A percentile compares a stretch with the other conserved stretches of the same genome.
Conservation (phyloP, 1,284 basidiomycete genomes). For the Heterobasidion irregulare region DNA sequence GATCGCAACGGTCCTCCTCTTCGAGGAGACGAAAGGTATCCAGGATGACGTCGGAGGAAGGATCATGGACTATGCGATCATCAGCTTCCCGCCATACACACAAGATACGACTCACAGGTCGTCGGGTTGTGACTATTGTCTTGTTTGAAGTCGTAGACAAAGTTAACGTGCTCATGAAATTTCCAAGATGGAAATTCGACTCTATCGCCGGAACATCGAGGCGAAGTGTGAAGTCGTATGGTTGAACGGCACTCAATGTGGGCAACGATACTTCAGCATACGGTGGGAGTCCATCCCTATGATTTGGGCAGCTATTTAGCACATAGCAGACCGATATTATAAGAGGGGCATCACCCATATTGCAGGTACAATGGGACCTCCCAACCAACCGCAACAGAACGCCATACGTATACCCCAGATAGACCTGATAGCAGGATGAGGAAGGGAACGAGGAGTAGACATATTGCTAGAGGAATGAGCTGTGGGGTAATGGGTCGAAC, state of each 20-base stretch:
- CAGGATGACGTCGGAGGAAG: slow-evolving; percentile 29
- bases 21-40: slow-evolving; percentile 15
- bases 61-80: slow-evolving; percentile 36
- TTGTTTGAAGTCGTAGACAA: slow-evolving; percentile 49
- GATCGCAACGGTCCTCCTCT: slow-evolving; percentile 34
- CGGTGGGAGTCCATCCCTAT: slow-evolving; percentile 53
- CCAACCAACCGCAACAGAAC: slow-evolving; percentile 59
- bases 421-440: slow-evolving; percentile 47
- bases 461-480: slow-evolving; percentile 54
- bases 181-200: slow-evolving; percentile 63
- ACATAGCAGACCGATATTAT: neutral
- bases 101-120: slow-evolving; percentile 41
- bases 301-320: neutral
- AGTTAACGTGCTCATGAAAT: slow-evolving; percentile 68
- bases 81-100: no score
- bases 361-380: slow-evolving; percentile 56
- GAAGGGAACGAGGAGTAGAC: slow-evolving; percentile 51
- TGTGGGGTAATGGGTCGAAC: slow-evolving; percentile 45
- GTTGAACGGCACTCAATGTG: slow-evolving; percentile 45
- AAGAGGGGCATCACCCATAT: slow-evolving; percentile 49
- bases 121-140: slow-evolving; percentile 48
- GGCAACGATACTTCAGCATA: slow-evolving; percentile 49
- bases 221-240: slow-evolving; percentile 62
- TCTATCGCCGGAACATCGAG: slow-evolving; percentile 60
- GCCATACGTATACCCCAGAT: slow-evolving; percentile 69